These are phyloP conservation scores for Claviceps maximensis DNA, from an alignment of 2,329 filamentous ascomycete genomes.

Conservation along the genomic window DNA sequence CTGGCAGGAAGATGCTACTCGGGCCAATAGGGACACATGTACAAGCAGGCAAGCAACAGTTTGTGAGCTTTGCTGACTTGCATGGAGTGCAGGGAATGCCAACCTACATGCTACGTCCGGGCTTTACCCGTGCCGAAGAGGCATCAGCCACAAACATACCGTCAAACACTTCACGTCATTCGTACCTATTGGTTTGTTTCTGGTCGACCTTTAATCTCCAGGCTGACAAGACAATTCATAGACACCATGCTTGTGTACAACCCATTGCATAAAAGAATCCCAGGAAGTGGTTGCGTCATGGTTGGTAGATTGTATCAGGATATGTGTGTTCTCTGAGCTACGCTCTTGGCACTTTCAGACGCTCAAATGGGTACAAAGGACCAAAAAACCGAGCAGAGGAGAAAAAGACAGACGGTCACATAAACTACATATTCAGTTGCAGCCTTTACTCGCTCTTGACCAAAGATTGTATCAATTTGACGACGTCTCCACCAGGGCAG, in stretches of 20 bases:
- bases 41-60: neutral
- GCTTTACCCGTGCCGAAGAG: conserved; percentile 3
- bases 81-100: no score
- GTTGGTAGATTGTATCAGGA: neutral
- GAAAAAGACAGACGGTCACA: neutral
- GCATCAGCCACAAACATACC: neutral
- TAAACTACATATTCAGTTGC: neutral
- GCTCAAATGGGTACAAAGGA: neutral
- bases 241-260: neutral
- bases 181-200: neutral
- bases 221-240: neutral
- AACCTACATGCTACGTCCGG: neutral
- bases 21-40: neutral
- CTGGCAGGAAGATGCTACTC: neutral
- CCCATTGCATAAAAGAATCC: neutral
- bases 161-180: neutral
- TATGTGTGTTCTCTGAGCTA: neutral
- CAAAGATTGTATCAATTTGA: neutral
- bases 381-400: no score
- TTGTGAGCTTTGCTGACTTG: neutral
- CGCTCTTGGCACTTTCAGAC: neutral
- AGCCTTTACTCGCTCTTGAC: neutral
- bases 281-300: neutral
- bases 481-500: neutral
- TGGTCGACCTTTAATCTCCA: neutral